phyloP scores from a whole-genome alignment of 306 rosid genomes.

The Acmispon strigosus region DNA sequence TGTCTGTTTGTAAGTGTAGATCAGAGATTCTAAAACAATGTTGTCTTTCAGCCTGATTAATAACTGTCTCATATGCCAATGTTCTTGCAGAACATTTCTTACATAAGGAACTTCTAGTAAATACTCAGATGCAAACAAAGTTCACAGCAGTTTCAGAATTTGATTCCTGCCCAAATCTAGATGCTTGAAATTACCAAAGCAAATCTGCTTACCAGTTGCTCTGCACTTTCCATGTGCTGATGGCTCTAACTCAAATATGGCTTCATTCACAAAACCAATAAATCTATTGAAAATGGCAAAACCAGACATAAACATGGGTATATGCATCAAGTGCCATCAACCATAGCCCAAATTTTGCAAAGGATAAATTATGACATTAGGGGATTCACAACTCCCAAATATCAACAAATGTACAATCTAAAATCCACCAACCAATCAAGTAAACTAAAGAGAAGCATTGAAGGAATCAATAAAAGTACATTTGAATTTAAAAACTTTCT shows the following conservation, averaged over 20 bases:
- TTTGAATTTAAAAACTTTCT: neutral
- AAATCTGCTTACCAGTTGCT: neutral
- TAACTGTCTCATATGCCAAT: neutral
- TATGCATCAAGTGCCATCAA: slow-evolving; percentile 8
- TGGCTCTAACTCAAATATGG: slow-evolving; percentile 3
- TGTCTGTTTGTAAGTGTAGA: neutral
- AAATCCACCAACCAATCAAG: slow-evolving; percentile 17
- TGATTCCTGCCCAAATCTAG: neutral
- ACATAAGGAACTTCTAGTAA: neutral
- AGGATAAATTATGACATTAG: slow-evolving; percentile 14
- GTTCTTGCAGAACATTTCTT: neutral
- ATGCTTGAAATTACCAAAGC: slow-evolving; percentile 3
- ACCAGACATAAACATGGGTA: neutral
- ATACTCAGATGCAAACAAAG: neutral
- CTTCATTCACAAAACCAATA: neutral
- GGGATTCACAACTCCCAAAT: neutral
- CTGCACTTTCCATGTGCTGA: slow-evolving; percentile 15
- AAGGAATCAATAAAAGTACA: slow-evolving; percentile 9
- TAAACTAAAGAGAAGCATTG: neutral
- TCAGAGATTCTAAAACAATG: neutral
- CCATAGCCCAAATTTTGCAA: slow-evolving; percentile 7
- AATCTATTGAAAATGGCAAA: neutral
- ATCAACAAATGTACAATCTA: slow-evolving; percentile 22
- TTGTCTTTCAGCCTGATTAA: neutral
- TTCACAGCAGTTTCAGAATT: neutral